A percentile compares a stretch with the other conserved stretches of the same genome.
Conservation (phyloP, 2,329 filamentous ascomycete species). For the Sclerotinia trifoliorum region DNA sequence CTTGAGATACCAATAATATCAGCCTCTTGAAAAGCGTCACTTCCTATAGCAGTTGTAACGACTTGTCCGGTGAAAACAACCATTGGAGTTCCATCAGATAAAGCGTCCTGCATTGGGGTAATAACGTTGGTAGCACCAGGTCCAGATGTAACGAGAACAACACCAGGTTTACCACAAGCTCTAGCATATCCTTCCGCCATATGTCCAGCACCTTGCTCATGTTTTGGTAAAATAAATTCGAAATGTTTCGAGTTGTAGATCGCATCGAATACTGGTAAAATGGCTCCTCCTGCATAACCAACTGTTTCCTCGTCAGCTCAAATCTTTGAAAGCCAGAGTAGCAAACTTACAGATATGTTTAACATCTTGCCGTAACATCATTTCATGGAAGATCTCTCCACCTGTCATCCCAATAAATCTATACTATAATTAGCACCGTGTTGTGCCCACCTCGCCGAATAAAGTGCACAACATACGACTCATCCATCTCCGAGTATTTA, state of each 20-base stretch:
- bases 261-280: slow-evolving; percentile 96
- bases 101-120: slow-evolving; percentile 92
- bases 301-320: slow-evolving; percentile 48
- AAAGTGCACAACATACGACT: slow-evolving; percentile 61
- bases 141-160: slow-evolving; percentile 94
- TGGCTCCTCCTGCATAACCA: slow-evolving; percentile 91
- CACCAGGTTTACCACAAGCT: slow-evolving; percentile 88
- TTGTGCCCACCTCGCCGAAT: slow-evolving; percentile 21
- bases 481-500: slow-evolving; percentile 66
- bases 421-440: slow-evolving; percentile 20
- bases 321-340: slow-evolving; percentile 3
- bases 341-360: slow-evolving; percentile 84
- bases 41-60: slow-evolving; percentile 82
- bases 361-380: slow-evolving; percentile 92
- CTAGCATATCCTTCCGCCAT: slow-evolving; percentile 98
- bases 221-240: slow-evolving; percentile 90
- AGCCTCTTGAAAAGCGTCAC: slow-evolving; percentile 95
- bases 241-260: slow-evolving; percentile 98
- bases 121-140: slow-evolving; percentile 96
- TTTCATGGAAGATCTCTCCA: slow-evolving; percentile 97
- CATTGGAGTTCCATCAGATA: slow-evolving; percentile 93
- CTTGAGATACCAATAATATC: slow-evolving; percentile 92
- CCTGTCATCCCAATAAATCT: slow-evolving; percentile 93
- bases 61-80: slow-evolving; percentile 97
- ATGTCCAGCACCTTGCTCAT: slow-evolving; percentile 97